Conservation (phyloP, 768 basidiomycete species). For the Phanerodontia chrysosporium region DNA sequence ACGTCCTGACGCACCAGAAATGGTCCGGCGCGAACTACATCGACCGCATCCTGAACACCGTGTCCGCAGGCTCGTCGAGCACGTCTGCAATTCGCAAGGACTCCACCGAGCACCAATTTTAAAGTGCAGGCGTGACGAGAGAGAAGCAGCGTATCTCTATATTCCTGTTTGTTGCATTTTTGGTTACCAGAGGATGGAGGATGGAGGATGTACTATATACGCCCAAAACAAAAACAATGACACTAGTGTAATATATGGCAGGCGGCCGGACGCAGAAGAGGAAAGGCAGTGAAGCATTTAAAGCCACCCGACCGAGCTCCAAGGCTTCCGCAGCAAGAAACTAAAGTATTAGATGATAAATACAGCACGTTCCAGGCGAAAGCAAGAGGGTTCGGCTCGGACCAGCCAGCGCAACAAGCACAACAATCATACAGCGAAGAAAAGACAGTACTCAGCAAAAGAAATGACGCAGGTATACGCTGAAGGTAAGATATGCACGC, state of each 20-base stretch:
- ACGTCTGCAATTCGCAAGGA: slow-evolving; percentile 81
- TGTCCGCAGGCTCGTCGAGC: slow-evolving; percentile 86
- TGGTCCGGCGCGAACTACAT: slow-evolving; percentile 91
- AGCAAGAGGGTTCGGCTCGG: slow-evolving; percentile 2
- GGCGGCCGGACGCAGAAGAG: not conserved
- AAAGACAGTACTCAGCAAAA: not conserved
- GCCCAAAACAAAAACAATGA: not conserved
- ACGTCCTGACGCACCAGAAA: slow-evolving; percentile 92
- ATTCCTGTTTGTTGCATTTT: not conserved
- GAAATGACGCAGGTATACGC: not conserved
- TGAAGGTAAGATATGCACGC: not conserved
- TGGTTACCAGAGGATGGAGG: not conserved
- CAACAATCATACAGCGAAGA: not conserved
- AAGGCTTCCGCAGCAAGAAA: not conserved
- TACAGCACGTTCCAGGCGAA: slow-evolving; percentile 11
- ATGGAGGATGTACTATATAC: not conserved
- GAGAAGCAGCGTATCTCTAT: not conserved
- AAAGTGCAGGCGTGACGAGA: not conserved
- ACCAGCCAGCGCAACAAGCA: slow-evolving; percentile 4
- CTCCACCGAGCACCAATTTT: slow-evolving; percentile 88
- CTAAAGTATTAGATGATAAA: slow-evolving; percentile 1
- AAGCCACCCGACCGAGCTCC: not conserved
- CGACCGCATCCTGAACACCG: slow-evolving; percentile 77
- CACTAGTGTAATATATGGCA: not conserved
- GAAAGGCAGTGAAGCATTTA: not conserved